phyloP scores from a whole-genome alignment of 176 grass and related monocot genomes.

The Oryza longistaminata region DNA sequence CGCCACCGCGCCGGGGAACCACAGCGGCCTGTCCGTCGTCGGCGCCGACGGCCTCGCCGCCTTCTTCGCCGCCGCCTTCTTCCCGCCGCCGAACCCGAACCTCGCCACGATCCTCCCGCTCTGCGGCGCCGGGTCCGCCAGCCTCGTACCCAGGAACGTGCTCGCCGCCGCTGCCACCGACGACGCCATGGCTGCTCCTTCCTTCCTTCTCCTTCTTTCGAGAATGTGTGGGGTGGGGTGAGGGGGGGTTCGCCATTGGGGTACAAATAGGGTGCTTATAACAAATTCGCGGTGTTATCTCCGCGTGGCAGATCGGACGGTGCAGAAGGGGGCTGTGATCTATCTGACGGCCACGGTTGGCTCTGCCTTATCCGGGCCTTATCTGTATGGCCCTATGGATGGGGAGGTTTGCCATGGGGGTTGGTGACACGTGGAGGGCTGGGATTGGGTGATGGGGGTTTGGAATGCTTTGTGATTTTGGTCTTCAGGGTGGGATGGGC shows the following conservation, averaged over 20 bases:
- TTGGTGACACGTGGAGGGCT: slow-evolving; percentile 47
- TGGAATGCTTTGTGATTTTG: slow-evolving; percentile 26
- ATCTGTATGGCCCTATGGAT: slow-evolving; percentile 54
- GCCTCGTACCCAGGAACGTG: slow-evolving; percentile 81
- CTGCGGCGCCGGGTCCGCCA: slow-evolving; percentile 49
- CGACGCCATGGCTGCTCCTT: slow-evolving; percentile 50
- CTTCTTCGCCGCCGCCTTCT: slow-evolving; percentile 64
- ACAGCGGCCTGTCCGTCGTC: slow-evolving; percentile 68
- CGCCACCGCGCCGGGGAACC: slow-evolving; percentile 78
- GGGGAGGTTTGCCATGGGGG: slow-evolving; percentile 1
- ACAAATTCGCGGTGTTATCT: slow-evolving; percentile 56
- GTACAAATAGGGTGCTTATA: slow-evolving; percentile 56
- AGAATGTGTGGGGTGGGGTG: neutral
- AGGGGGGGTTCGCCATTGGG: slow-evolving; percentile 37
- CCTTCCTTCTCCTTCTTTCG: neutral
- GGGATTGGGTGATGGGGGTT: slow-evolving; percentile 37
- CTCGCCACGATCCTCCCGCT: slow-evolving; percentile 67
- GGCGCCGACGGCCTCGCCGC: neutral
- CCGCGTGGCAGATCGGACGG: slow-evolving; percentile 56
- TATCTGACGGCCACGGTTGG: slow-evolving; percentile 58
- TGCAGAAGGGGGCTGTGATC: slow-evolving; percentile 45
- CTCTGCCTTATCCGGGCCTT: slow-evolving; percentile 78
- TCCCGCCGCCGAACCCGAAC: slow-evolving; percentile 56
- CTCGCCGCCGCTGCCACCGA: slow-evolving; percentile 76
- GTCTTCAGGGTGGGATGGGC: slow-evolving; percentile 24